Evolutionary conservation across 139 green algal species (phyloP), one percentile per base, ranked within the genome.

Genomic region (Picochlorum sp.): DNA sequence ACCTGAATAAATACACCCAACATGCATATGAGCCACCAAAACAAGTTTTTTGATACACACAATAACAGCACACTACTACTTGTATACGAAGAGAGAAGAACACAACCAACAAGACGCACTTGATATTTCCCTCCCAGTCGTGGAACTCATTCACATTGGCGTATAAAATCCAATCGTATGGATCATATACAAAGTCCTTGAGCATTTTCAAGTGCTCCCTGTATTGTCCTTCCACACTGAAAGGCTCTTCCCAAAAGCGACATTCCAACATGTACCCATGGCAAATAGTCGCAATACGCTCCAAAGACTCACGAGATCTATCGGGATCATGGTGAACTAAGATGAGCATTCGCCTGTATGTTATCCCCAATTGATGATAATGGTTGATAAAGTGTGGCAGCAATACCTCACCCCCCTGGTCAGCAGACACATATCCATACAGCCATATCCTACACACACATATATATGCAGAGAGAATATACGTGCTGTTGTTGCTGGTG

Each of bases 341-440:
- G 15, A 82, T 60, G n/a, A 82, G 65, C 45, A 82, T 74, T 64
- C 70, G 65, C 38, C 62, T 44, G 49, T 56, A 69, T 2, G 64
- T 58, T 16, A 82, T 61, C 15, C 75, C 75, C 5, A 79, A 64
- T 11, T 38, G 51, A 30, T 71, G 61, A 58, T 82, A 82, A 49
- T 82, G 69, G 28, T 82, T 64, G 14, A 82, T 28, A 28, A 82
- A 82, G 49, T 82, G 76, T 44, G 69, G 74, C 32, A 82, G 59
- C 62, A 81, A n/a, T 24, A 56, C 37, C 49, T 38, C 58, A 30
- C 76, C 76, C 52, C 72, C 74, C 45, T 82, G 75, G 30, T 82
- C 76, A 28, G 64, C 60, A 21, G 76, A 51, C 15, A 82, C 76
- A 21, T 77, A 57, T 1, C 75, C 78, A 56, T 79, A 82, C 28